A percentile compares a stretch with the other conserved stretches of the same genome.
These are phyloP conservation scores for Hyaloscypha hepaticicola DNA, from an alignment of 495 filamentous ascomycete genomes.

Conservation along the genomic window DNA sequence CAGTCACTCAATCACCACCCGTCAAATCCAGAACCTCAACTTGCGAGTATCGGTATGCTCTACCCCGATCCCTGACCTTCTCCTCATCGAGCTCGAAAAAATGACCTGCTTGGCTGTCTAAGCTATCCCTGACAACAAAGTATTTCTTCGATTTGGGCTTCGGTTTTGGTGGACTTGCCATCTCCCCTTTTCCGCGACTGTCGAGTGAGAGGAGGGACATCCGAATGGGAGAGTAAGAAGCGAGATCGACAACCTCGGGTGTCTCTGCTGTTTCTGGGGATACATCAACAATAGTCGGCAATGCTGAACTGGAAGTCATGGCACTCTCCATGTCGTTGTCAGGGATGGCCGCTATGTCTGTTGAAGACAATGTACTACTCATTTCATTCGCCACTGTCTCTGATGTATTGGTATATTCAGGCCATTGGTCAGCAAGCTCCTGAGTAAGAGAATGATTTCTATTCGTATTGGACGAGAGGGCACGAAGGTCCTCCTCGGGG, in stretches of 20 bases:
- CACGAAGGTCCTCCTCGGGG: too few relatives aligned
- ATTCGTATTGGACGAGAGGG: neutral
- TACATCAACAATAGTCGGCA: neutral
- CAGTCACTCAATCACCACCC: constrained; percentile 5
- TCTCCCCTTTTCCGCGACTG: neutral
- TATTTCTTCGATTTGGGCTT: constrained; percentile 21
- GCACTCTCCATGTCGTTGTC: neutral
- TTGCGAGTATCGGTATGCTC: constrained; percentile 22
- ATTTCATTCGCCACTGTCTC: neutral
- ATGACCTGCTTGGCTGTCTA: constrained; percentile 25
- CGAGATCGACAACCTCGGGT: neutral
- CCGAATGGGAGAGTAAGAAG: constrained; percentile 1
- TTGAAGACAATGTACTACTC: neutral
- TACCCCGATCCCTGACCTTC: neutral
- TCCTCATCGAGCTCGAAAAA: constrained; percentile 25
- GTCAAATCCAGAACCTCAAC: constrained; percentile 31
- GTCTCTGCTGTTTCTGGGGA: neutral
- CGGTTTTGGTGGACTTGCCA: neutral
- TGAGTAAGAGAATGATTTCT: neutral
- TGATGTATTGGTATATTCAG: neutral
- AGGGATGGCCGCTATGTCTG: neutral
- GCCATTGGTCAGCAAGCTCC: neutral
- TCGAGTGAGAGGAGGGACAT: neutral
- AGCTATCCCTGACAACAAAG: constrained; percentile 21
- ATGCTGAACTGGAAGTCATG: neutral